Base-by-base conservation (phyloP, 2,329 filamentous ascomycete species). In the Colletotrichum sp. region DNA sequence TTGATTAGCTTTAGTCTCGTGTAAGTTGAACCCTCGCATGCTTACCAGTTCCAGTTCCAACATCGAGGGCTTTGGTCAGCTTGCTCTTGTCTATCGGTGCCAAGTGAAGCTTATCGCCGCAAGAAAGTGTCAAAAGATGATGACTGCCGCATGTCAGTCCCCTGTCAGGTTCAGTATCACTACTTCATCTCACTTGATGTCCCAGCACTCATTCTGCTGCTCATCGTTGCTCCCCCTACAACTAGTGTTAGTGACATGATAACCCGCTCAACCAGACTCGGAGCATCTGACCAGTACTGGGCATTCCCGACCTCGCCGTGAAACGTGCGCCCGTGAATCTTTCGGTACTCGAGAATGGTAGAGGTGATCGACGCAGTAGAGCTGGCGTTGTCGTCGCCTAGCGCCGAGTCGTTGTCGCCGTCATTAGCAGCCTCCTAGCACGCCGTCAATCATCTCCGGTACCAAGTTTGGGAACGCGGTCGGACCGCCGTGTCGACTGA, bases 41-140 rank as follows among this genome's bases (percentile, higher is more conserved):
- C 52, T 49, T 12, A 76, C 73, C 73, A 59, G 73, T 89, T 44
- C 91, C 90, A 8, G 90, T 91, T 60, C 90, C 88, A 52, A 91
- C 82, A 78, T 92, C 89, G 30, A 92, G 70, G n/a, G 70, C 73
- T 34, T 73, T 76, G 34, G 16, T 44, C 30, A 76, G 59, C 70
- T 77, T 79, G 57, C 80, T 72, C 15, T 80, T 75, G 6, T 77
- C 68, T 16, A 83, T 55, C 1, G 81, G 82, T 0, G 82, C 80
- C 9, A 77, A 75, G 36, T 78, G 75, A 21, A 83, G 78, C 71
- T 78, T 81, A 34, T 79, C 80, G 2, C 80, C 80, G 7, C 78
- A 68, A 5, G 71, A 71, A 1, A 83, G 74, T 2, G 79, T 82
- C 18, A 79, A 69, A 9, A 75, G 71, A 57, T 82, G 80, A 49